Conservation (phyloP, 2,329 filamentous ascomycete species). For the Fonsecaea multimorphosa region DNA sequence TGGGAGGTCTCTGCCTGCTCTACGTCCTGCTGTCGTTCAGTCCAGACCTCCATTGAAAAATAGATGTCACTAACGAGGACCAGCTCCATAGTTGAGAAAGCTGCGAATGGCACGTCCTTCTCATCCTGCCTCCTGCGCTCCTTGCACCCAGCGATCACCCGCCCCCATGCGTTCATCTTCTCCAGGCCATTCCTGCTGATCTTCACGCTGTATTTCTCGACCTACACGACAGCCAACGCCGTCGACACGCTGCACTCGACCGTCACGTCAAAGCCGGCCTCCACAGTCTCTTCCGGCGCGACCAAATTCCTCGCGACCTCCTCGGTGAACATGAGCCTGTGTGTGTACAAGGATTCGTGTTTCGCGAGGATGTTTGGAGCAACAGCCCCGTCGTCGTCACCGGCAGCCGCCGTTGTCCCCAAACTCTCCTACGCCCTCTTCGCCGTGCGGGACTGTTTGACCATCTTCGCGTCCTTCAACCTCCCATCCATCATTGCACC, state of each 20-base stretch:
- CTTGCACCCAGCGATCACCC: constrained; percentile 48
- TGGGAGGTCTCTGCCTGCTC: neutral
- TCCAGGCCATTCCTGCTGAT: constrained; percentile 58
- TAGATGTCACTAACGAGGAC: constrained; percentile 2
- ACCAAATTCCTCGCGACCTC: constrained; percentile 82
- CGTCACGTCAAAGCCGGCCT: constrained; percentile 61
- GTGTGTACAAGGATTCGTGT: constrained; percentile 80
- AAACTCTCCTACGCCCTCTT: constrained; percentile 76
- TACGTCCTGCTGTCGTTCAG: neutral
- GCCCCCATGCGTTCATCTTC: constrained; percentile 52
- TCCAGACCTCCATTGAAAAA: neutral
- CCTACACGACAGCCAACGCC: constrained; percentile 85
- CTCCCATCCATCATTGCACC: constrained; percentile 80
- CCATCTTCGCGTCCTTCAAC: constrained; percentile 91
- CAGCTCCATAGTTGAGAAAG: constrained; percentile 59
- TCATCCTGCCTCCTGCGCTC: constrained; percentile 49
- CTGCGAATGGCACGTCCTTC: constrained; percentile 49
- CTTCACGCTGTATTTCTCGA: constrained; percentile 77
- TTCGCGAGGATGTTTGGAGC: constrained; percentile 75
- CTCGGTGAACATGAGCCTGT: constrained; percentile 80
- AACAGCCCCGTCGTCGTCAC: constrained; percentile 33
- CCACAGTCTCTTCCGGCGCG: constrained; percentile 72
- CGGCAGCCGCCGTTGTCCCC: constrained; percentile 59
- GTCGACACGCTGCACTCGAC: constrained; percentile 82
- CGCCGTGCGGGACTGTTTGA: constrained; percentile 78